A percentile compares a stretch with the other conserved stretches of the same genome.
phyloP scores from a whole-genome alignment of 2,329 filamentous ascomycete species.

The Dactylonectria macrodidyma region DNA sequence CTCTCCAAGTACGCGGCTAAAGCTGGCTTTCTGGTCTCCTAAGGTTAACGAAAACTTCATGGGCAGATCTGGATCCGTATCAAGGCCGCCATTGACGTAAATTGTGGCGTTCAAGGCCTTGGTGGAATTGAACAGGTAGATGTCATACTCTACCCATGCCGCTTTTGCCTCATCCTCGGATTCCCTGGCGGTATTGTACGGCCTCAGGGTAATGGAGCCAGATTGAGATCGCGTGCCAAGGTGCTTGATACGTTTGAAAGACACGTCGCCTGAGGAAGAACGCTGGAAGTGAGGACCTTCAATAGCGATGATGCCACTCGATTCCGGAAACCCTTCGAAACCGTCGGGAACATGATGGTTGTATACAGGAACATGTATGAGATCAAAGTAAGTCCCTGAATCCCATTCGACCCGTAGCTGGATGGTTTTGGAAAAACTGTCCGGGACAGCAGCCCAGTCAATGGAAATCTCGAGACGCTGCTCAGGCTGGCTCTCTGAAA shows the following conservation, averaged over 20 bases:
- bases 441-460: background rate
- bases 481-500: background rate
- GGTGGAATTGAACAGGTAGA: no score
- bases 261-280: background rate
- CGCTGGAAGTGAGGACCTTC: slow-evolving; percentile 37
- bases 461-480: background rate
- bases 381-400: background rate
- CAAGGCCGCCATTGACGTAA: no score
- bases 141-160: background rate
- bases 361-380: background rate
- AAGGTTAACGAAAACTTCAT: no score
- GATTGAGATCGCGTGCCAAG: background rate
- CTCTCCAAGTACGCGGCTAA: no score
- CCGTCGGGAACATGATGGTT: background rate
- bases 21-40: no score
- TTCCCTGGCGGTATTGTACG: background rate
- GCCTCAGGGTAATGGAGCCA: background rate
- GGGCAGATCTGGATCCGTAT: no score
- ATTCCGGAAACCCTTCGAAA: slow-evolving; percentile 39
- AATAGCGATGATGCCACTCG: slow-evolving; percentile 36
- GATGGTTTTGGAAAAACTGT: background rate
- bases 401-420: background rate
- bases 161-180: background rate
- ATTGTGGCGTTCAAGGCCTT: no score
- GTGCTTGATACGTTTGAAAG: background rate